phyloP scores from a whole-genome alignment of 768 basidiomycete genomes.

The Ramaria sp. region DNA sequence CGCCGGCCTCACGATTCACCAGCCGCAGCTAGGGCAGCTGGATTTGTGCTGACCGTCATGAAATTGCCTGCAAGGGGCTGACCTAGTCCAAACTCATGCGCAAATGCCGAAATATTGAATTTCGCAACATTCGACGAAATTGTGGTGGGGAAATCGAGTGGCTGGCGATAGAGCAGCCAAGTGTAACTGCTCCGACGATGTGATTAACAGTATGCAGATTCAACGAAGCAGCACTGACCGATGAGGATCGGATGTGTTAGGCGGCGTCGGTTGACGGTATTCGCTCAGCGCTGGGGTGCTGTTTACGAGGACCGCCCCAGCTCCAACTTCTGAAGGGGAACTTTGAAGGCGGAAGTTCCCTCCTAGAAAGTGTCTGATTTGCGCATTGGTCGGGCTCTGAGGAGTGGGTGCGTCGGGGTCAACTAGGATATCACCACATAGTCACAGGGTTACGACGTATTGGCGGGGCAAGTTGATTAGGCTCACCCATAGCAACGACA shows the following conservation, averaged over 20 bases:
- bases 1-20: background rate
- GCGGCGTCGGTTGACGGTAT: conserved; percentile 32
- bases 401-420: conserved; percentile 47
- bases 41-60: conserved; percentile 21
- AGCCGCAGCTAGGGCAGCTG: background rate
- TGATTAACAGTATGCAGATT: background rate
- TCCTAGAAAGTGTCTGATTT: conserved; percentile 40
- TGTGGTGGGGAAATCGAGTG: conserved; percentile 26
- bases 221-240: conserved; percentile 20
- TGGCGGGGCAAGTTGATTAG: background rate
- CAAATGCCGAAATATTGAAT: conserved; percentile 38
- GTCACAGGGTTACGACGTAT: background rate
- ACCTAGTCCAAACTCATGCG: conserved; percentile 30
- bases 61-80: conserved; percentile 38
- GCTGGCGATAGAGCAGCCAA: conserved; percentile 38
- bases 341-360: conserved; percentile 26
- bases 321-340: background rate
- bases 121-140: conserved; percentile 23
- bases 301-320: conserved; percentile 22
- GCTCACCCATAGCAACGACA: conserved; percentile 28
- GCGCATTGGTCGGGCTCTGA: conserved; percentile 28
- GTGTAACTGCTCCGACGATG: conserved; percentile 26
- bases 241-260: conserved; percentile 32
- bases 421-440: conserved; percentile 9
- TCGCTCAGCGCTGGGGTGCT: conserved; percentile 32